Percentiles rank a stretch among this genome's conserved stretches.
Conservation (phyloP, 352 stramenopile species). For the Phytophthora nicotianae region DNA sequence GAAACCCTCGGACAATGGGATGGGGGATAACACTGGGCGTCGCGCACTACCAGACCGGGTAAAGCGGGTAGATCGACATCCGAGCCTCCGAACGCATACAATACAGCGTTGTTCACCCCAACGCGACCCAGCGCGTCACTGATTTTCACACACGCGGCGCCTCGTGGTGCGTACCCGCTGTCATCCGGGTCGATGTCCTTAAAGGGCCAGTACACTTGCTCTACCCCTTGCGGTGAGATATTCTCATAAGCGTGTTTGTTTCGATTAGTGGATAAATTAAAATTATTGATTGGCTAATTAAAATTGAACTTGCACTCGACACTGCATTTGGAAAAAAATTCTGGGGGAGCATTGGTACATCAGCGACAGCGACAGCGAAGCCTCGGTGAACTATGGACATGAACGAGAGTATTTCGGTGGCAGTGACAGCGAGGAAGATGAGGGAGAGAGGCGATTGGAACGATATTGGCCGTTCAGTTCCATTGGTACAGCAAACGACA, state of each 20-base stretch:
- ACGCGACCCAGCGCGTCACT: conserved; percentile 11
- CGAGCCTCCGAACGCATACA: conserved; percentile 8
- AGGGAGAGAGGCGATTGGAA: not conserved
- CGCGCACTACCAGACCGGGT: conserved; percentile 13
- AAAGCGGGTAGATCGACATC: conserved; percentile 3
- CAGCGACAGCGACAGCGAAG: not conserved
- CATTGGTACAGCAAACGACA: not conserved
- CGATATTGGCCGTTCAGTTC: conserved; percentile 2
- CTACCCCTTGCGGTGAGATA: not conserved
- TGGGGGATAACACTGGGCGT: conserved; percentile 7
- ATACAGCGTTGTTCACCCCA: not conserved
- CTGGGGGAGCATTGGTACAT: not conserved
- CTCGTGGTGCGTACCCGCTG: conserved; percentile 3
- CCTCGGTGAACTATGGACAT: no score
- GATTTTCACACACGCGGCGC: conserved; percentile 8
- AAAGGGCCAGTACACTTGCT: not conserved
- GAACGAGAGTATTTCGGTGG: no score
- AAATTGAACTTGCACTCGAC: not conserved
- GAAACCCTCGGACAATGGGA: conserved; percentile 11
- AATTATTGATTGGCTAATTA: not conserved
- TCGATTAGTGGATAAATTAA: not conserved
- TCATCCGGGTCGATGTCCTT: conserved; percentile 9
- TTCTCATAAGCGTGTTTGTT: no score
- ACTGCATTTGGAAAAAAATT: not conserved
- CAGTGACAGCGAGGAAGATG: not conserved